Evolutionary conservation across 495 filamentous ascomycete species (phyloP).

Genomic region (Viridothelium virens): DNA sequence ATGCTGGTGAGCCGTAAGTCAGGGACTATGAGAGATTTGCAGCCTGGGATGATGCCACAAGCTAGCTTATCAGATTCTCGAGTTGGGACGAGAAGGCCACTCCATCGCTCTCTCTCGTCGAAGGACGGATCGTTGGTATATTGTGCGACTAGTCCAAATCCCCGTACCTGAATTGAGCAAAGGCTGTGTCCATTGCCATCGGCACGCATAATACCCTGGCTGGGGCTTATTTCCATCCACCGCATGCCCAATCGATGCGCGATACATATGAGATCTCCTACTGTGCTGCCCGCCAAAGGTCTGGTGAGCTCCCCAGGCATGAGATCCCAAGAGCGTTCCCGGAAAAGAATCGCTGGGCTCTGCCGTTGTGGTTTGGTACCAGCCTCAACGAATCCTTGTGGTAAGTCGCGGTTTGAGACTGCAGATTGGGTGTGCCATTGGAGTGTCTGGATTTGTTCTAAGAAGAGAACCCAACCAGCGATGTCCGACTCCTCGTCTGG

Average conservation of each 20-base stretch:
- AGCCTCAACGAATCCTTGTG: not conserved
- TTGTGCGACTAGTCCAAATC: not conserved
- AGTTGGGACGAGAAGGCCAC: not conserved
- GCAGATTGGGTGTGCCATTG: not conserved
- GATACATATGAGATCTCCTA: not conserved
- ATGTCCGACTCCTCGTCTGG: slow-evolving; percentile 1
- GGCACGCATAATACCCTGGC: not conserved
- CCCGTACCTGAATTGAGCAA: not conserved
- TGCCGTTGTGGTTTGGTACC: not conserved
- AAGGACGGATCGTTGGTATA: not conserved
- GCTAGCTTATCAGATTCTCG: slow-evolving; percentile 2
- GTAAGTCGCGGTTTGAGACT: not conserved
- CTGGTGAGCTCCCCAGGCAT: slow-evolving; percentile 6
- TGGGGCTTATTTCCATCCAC: not conserved
- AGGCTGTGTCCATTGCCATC: slow-evolving; percentile 8
- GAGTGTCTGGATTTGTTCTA: not conserved
- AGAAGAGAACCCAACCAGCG: not conserved
- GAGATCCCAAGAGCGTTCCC: not conserved
- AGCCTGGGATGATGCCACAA: slow-evolving; percentile 8
- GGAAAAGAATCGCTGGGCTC: not conserved
- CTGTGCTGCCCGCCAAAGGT: not conserved
- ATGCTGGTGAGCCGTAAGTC: not conserved
- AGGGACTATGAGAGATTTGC: not conserved
- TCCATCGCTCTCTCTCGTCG: slow-evolving; percentile 4
- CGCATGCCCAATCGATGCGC: slow-evolving; percentile 8